Conservation (phyloP, 1,284 basidiomycete species). For the Agaricales sp. region DNA sequence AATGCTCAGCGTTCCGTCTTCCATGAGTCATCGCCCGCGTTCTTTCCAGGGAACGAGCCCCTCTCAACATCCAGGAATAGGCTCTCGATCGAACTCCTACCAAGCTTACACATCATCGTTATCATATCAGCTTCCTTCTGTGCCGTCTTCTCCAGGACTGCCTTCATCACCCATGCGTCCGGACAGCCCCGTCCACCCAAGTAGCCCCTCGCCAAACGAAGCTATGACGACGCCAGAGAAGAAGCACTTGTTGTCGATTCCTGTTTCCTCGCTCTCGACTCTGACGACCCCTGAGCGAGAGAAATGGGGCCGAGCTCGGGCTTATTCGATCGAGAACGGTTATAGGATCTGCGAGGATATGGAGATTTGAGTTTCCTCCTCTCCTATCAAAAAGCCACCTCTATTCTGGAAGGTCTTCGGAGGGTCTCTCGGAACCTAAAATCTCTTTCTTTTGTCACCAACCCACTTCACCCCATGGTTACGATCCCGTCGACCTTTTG, state of each 20-base stretch:
- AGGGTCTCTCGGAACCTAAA: no score
- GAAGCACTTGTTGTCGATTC: neutral
- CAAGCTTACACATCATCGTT: neutral
- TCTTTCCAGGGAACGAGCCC: neutral
- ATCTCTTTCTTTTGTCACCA: no score
- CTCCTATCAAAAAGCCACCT: no score
- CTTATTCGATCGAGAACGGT: neutral
- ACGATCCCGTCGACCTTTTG: no score
- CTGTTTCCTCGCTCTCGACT: neutral
- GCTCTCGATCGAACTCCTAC: neutral
- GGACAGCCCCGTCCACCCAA: neutral
- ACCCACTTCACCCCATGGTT: no score
- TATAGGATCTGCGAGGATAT: conserved; percentile 1
- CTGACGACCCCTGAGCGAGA: neutral
- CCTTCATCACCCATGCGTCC: conserved; percentile 1
- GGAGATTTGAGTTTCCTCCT: no score
- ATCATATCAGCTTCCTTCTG: neutral
- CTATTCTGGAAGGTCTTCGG: no score
- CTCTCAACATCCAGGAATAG: neutral
- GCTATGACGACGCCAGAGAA: conserved; percentile 1
- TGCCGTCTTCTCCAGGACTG: neutral
- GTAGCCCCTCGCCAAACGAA: neutral
- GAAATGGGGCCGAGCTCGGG: neutral
- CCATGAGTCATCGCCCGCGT: neutral
- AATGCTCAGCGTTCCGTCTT: neutral